Base-by-base conservation (phyloP, 2,329 filamentous ascomycete genomes). In the Gremmenia infestans region DNA sequence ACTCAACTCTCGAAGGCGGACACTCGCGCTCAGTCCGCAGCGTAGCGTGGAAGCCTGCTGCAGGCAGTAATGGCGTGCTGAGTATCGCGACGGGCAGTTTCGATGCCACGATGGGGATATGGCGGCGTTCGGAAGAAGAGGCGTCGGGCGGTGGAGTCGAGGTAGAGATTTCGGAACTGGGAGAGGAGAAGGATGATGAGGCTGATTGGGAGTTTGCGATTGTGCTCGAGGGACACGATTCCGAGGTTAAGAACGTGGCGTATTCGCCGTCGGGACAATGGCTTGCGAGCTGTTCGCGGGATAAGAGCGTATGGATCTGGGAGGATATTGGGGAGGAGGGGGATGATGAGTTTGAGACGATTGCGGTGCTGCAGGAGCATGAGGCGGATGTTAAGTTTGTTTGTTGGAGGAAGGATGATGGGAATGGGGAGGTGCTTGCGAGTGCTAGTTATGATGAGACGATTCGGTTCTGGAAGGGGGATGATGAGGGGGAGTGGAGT, bases 251-350 rank as follows among this genome's bases (percentile, higher is more conserved):
- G 77, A 78, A 81, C 32, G 83, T 93, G 60, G 79, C 82, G 2
- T 95, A 91, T 75, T 85, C 81, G 17, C 85, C 89, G 0, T 83
- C 82, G 0, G 89, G 89, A 0, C 83, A 87, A 59, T 86, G 91
- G 65, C 80, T 99, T 4, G 94, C 94, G 5, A 97, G 92, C 0
- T 97, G 92, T 72, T 89, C 85, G 52, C 82, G 94, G 49, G 94
- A 99, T 71, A 97, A 97, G 76, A 88, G 84, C 15, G 90, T 97
- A 17, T 99, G 94, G 94, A 90, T 99, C 65, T 99, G 94, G 94
- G 94, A 99, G 73, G 94, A 97, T 71, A 82, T 97, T 53, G 82
- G 82, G 40, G 74, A 74, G 8, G 87, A 89, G 63, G 88, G 87
- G 15, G 92, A 96, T 54, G 93, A 96, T 71, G 94, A 97, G 70